Conservation (phyloP, 257 asterid genomes). For the Penstemon davidsonii region DNA sequence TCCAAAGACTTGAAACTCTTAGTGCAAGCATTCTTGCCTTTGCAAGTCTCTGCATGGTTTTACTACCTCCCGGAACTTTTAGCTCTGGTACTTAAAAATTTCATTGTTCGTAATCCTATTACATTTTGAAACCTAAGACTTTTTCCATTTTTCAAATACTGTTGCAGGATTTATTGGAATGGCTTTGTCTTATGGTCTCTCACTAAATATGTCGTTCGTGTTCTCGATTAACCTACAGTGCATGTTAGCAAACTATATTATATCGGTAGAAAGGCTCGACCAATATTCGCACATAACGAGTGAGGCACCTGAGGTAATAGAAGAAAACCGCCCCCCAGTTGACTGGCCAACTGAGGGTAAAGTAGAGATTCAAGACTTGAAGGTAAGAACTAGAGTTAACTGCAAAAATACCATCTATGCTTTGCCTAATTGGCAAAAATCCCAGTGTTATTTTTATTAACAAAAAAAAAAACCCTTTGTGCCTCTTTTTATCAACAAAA, state of each 20-base stretch:
- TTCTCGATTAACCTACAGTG: slow-evolving; percentile 86
- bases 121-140: background rate
- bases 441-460: too few species aligned
- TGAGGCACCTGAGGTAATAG: slow-evolving; percentile 80
- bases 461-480: too few species aligned
- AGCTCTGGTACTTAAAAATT: slow-evolving; percentile 55
- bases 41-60: slow-evolving; percentile 94
- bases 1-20: slow-evolving; percentile 75
- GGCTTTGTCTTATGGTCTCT: slow-evolving; percentile 95
- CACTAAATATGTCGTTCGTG: slow-evolving; percentile 80
- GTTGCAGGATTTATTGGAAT: slow-evolving; percentile 41
- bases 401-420: too few species aligned
- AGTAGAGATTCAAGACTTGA: slow-evolving; percentile 81
- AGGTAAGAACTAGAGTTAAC: slow-evolving; percentile 41
- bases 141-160: background rate
- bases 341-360: slow-evolving; percentile 82
- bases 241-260: slow-evolving; percentile 74
- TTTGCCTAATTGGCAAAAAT: too few species aligned
- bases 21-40: slow-evolving; percentile 79
- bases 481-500: too few species aligned
- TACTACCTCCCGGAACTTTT: slow-evolving; percentile 86
- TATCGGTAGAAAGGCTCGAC: slow-evolving; percentile 89
- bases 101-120: background rate
- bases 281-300: slow-evolving; percentile 85
- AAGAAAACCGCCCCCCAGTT: slow-evolving; percentile 71